These are phyloP conservation scores for Pseudogymnoascus sp. DNA, from an alignment of 2,329 filamentous ascomycete species.

Conservation along the genomic window DNA sequence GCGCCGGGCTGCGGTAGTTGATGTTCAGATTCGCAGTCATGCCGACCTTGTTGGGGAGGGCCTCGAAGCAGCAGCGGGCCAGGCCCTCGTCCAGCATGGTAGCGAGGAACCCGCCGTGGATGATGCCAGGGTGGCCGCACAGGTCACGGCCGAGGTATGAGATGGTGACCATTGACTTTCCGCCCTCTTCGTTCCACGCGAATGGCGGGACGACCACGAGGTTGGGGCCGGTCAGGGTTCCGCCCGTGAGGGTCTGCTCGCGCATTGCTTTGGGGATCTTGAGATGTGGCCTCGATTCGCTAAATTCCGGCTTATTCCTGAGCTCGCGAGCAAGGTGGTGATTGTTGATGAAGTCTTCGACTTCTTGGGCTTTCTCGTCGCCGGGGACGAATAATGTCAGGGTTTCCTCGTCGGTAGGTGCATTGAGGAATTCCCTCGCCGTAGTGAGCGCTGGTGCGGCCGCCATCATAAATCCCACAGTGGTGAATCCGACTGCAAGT, in stretches of 20 bases:
- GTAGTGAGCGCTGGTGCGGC: slow-evolving; percentile 44
- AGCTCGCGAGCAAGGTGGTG: slow-evolving; percentile 68
- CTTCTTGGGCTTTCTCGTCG: slow-evolving; percentile 44
- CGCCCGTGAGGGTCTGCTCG: slow-evolving; percentile 70
- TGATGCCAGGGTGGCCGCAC: slow-evolving; percentile 82
- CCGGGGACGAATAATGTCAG: slow-evolving; percentile 55
- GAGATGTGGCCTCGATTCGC: slow-evolving; percentile 76
- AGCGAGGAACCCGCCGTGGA: slow-evolving; percentile 87
- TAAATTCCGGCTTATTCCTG: slow-evolving; percentile 57
- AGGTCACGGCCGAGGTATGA: slow-evolving; percentile 71
- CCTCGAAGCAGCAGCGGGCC: slow-evolving; percentile 79
- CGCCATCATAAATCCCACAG: slow-evolving; percentile 49
- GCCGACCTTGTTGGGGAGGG: slow-evolving; percentile 75
- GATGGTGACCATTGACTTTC: slow-evolving; percentile 63
- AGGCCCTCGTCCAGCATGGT: slow-evolving; percentile 88
- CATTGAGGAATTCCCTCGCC: slow-evolving; percentile 41
- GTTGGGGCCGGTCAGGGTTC: slow-evolving; percentile 65
- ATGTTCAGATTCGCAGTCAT: slow-evolving; percentile 79
- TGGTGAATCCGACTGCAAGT: slow-evolving; percentile 41
- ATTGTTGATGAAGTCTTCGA: slow-evolving; percentile 66
- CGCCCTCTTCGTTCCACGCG: slow-evolving; percentile 63
- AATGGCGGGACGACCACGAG: slow-evolving; percentile 76
- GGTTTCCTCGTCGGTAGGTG: slow-evolving; percentile 65
- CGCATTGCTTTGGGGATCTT: slow-evolving; percentile 70
- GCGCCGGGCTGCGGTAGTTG: slow-evolving; percentile 75